Conservation (phyloP, 257 asterid genomes). For the Ballota nigra region DNA sequence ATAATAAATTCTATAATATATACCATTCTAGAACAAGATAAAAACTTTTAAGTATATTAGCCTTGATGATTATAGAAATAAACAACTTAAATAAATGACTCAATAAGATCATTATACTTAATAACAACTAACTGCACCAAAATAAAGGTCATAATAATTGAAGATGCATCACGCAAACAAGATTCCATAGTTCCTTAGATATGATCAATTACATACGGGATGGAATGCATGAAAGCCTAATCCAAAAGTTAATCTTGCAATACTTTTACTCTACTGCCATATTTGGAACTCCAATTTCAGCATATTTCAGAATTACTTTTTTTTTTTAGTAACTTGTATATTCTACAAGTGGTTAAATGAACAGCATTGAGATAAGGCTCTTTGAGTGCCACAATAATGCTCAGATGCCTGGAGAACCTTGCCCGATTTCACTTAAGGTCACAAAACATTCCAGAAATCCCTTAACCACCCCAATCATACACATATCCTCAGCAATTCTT, state of each 20-base stretch:
- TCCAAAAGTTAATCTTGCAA: not conserved
- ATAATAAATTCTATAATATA: not conserved
- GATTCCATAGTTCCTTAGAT: not conserved
- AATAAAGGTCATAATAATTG: not conserved
- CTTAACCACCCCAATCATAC: not conserved
- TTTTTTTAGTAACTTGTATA: not conserved
- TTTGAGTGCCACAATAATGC: no score
- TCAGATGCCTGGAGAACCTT: not conserved
- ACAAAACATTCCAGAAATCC: not conserved
- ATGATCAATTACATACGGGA: not conserved
- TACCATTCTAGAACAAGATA: not conserved
- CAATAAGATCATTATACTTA: not conserved
- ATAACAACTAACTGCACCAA: constrained; percentile 1
- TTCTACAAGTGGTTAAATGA: not conserved
- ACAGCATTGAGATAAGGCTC: not conserved
- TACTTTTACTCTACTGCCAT: not conserved
- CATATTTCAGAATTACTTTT: not conserved
- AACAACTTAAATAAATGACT: not conserved
- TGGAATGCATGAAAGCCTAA: not conserved
- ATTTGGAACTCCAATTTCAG: not conserved
- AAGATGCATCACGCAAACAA: not conserved
- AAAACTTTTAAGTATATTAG: not conserved
- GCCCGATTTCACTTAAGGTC: not conserved
- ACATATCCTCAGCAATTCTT: not conserved
- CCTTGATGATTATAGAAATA: not conserved